A percentile compares a stretch with the other conserved stretches of the same genome.
Conservation (phyloP, 2,329 filamentous ascomycete genomes). For the Diaporthe vexans region DNA sequence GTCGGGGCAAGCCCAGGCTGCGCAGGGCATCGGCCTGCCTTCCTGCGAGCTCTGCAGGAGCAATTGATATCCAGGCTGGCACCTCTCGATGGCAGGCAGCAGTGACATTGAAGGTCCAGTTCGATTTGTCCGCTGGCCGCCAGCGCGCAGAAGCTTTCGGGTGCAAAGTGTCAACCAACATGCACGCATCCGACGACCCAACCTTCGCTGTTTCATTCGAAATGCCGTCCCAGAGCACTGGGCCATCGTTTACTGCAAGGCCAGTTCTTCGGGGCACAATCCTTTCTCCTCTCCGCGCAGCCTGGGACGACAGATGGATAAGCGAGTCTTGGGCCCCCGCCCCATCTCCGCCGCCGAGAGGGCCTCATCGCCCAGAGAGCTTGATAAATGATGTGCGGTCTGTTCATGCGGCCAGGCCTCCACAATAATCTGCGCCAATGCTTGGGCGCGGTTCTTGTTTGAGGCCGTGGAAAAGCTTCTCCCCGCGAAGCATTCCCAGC, state of each 20-base stretch:
- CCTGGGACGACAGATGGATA: neutral
- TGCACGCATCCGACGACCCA: constrained; percentile 21
- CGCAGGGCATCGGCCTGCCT: neutral
- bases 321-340: neutral
- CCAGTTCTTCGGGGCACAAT: neutral
- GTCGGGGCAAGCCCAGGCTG: constrained; percentile 4
- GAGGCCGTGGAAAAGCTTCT: constrained; percentile 22
- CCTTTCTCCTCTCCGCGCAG: constrained; percentile 4
- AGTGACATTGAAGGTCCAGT: no score
- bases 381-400: constrained; percentile 14
- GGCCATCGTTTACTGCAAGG: neutral
- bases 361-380: constrained; percentile 22
- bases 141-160: constrained; percentile 23
- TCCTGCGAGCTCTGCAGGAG: neutral
- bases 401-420: constrained; percentile 13
- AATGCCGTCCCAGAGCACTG: constrained; percentile 30
- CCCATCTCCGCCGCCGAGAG: constrained; percentile 3
- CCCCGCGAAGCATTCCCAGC: constrained; percentile 13
- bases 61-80: neutral
- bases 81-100: no score
- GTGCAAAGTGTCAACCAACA: constrained; percentile 5
- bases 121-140: neutral
- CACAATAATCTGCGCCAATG: constrained; percentile 30
- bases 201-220: constrained; percentile 28
- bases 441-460: constrained; percentile 14